Conservation (phyloP, 2,329 filamentous ascomycete species). For the Fusarium mundagurra region DNA sequence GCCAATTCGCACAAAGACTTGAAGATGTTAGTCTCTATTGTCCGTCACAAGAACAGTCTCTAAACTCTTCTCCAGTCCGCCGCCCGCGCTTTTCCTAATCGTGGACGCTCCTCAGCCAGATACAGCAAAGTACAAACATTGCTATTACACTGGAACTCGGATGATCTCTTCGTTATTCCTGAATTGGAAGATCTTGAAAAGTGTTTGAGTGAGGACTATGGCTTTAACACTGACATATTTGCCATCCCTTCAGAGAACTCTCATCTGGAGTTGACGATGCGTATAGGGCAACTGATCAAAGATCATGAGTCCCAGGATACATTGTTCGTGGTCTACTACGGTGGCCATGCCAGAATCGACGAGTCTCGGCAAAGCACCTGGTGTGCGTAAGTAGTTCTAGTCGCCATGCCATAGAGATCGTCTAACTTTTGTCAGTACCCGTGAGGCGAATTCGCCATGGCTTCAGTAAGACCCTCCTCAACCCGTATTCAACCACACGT, state of each 20-base stretch:
- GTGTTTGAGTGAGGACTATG: conserved; percentile 64
- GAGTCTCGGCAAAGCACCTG: conserved; percentile 69
- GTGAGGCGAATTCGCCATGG: conserved; percentile 63
- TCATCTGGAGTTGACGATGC: conserved; percentile 67
- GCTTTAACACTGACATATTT: conserved; percentile 66
- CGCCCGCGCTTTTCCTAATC: conserved; percentile 65
- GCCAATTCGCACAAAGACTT: conserved; percentile 63
- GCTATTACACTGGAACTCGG: conserved; percentile 66
- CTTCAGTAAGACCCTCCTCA: conserved; percentile 56
- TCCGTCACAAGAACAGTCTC: background rate
- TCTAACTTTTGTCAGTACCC: conserved; percentile 51
- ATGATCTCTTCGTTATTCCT: conserved; percentile 67
- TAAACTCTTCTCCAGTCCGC: conserved; percentile 56
- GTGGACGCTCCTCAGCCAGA: conserved; percentile 60
- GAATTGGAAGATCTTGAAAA: conserved; percentile 66
- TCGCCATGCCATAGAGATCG: background rate
- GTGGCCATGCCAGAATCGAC: conserved; percentile 68
- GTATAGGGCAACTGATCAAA: conserved; percentile 65
- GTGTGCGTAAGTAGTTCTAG: conserved; percentile 60
- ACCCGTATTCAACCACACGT: background rate
- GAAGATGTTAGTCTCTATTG: conserved; percentile 58
- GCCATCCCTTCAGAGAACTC: conserved; percentile 67
- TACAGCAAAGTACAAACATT: conserved; percentile 66
- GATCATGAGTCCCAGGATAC: conserved; percentile 65
- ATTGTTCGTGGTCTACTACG: conserved; percentile 67